Conservation (phyloP, 352 stramenopile genomes). For the Phytophthora tubulina region DNA sequence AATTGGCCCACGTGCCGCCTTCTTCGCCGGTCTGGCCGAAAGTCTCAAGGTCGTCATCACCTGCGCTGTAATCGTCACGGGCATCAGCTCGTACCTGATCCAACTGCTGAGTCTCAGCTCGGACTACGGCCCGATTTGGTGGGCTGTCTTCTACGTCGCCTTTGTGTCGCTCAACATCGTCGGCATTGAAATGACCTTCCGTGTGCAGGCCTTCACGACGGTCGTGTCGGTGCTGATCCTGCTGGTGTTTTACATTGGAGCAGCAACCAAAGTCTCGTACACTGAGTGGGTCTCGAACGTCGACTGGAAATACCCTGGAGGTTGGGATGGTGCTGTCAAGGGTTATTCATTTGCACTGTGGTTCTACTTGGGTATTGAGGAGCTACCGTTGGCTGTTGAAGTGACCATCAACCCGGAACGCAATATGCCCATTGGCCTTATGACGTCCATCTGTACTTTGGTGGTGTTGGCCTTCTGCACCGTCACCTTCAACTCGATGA, state of each 20-base stretch:
- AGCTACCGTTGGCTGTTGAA: constrained; percentile 70
- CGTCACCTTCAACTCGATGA: constrained; percentile 75
- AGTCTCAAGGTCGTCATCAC: constrained; percentile 80
- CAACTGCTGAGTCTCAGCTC: constrained; percentile 55
- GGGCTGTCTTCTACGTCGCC: constrained; percentile 67
- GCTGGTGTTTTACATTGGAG: constrained; percentile 73
- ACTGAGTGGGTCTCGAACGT: constrained; percentile 54
- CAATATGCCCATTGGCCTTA: constrained; percentile 67
- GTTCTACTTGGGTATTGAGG: constrained; percentile 80
- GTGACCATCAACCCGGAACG: constrained; percentile 70
- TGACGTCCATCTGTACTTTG: constrained; percentile 68
- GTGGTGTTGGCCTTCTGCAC: constrained; percentile 65
- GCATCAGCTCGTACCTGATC: constrained; percentile 77
- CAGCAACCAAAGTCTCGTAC: constrained; percentile 69
- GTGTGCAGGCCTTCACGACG: constrained; percentile 66
- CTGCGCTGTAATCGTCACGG: constrained; percentile 65
- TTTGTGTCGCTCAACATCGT: constrained; percentile 72
- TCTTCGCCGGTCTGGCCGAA: constrained; percentile 72
- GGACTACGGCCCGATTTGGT: constrained; percentile 61
- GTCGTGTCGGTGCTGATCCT: constrained; percentile 66
- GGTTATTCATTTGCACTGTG: constrained; percentile 75
- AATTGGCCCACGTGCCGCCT: constrained; percentile 59
- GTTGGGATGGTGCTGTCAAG: constrained; percentile 60
- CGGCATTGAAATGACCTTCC: constrained; percentile 73
- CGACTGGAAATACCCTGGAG: constrained; percentile 60